phyloP scores from a whole-genome alignment of 1,284 basidiomycete genomes.

The Fistulinella cinereoalba region DNA sequence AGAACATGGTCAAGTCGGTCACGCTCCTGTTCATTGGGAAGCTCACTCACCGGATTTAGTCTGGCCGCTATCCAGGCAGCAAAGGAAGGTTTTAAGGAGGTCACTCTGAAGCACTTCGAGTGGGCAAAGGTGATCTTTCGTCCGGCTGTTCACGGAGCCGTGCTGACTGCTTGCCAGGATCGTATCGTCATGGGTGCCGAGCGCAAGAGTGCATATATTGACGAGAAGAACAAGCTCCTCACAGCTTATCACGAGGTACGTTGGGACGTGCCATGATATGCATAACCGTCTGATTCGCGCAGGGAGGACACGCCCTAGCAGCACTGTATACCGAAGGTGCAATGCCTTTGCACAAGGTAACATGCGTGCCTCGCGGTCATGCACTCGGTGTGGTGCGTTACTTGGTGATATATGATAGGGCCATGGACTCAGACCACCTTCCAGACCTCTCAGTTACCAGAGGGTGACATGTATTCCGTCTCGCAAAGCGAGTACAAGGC shows the following conservation, averaged over 20 bases:
- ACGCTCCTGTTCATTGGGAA: slow-evolving; percentile 4
- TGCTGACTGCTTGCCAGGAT: slow-evolving; percentile 48
- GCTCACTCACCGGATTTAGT: slow-evolving; percentile 35
- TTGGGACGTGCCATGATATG: slow-evolving; percentile 7
- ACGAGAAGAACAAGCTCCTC: slow-evolving; percentile 78
- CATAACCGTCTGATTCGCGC: slow-evolving; percentile 13
- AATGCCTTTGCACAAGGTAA: slow-evolving; percentile 94
- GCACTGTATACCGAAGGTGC: slow-evolving; percentile 90
- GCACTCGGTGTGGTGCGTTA: slow-evolving; percentile 79
- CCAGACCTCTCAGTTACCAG: slow-evolving; percentile 84
- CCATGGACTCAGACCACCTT: slow-evolving; percentile 12
- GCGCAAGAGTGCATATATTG: slow-evolving; percentile 83
- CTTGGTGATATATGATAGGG: neutral
- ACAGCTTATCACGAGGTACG: slow-evolving; percentile 92
- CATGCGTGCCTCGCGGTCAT: slow-evolving; percentile 91
- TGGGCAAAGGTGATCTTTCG: slow-evolving; percentile 77
- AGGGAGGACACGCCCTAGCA: slow-evolving; percentile 91
- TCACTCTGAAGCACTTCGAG: slow-evolving; percentile 84
- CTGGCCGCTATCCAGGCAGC: slow-evolving; percentile 92
- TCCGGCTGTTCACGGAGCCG: neutral
- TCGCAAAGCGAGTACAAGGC: slow-evolving; percentile 73
- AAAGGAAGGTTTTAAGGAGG: slow-evolving; percentile 71
- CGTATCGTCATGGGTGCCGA: slow-evolving; percentile 95
- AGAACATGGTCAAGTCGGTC: slow-evolving; percentile 88
- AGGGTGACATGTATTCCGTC: slow-evolving; percentile 75